Evolutionary conservation across 768 basidiomycete genomes (phyloP).

Genomic region (Lactifluus pinguis): DNA sequence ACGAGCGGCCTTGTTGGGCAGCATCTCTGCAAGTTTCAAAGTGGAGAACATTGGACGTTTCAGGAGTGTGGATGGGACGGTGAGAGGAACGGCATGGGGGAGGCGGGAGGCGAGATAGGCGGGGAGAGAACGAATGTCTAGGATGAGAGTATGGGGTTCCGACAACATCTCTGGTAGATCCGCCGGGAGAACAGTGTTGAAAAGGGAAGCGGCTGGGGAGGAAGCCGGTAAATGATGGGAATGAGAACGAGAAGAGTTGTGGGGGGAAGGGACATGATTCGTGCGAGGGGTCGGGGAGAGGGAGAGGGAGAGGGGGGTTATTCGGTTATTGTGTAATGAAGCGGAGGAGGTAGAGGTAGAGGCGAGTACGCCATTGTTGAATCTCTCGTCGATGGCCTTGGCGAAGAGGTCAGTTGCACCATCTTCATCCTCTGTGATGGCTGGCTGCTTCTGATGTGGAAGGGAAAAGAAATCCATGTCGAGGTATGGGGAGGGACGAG

Average conservation of each 20-base stretch:
- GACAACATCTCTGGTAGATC: constrained; percentile 27
- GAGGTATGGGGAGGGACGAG: neutral
- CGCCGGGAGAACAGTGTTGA: constrained; percentile 23
- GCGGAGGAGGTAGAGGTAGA: constrained; percentile 22
- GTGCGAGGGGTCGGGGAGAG: constrained; percentile 16
- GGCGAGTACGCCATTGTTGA: constrained; percentile 24
- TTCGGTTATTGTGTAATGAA: constrained; percentile 25
- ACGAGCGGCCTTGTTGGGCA: constrained; percentile 53
- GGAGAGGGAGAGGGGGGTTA: constrained; percentile 26
- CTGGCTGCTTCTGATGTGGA: constrained; percentile 7
- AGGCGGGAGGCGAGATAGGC: constrained; percentile 60
- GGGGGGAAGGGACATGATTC: constrained; percentile 12
- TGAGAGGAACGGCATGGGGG: constrained; percentile 66
- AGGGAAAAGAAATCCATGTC: constrained; percentile 21
- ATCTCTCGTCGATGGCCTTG: constrained; percentile 43
- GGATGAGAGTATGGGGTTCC: constrained; percentile 45
- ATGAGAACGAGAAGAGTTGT: constrained; percentile 7
- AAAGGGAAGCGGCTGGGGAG: constrained; percentile 12
- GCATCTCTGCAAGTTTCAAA: constrained; percentile 66
- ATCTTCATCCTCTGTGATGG: constrained; percentile 12
- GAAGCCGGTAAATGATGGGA: constrained; percentile 9
- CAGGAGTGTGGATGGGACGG: constrained; percentile 89
- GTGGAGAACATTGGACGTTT: constrained; percentile 84
- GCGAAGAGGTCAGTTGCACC: constrained; percentile 40
- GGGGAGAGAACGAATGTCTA: constrained; percentile 85